These are phyloP conservation scores for Ichthyophthirius multifiliis DNA, from an alignment of 169 alveolate genomes.

Conservation along the genomic window DNA sequence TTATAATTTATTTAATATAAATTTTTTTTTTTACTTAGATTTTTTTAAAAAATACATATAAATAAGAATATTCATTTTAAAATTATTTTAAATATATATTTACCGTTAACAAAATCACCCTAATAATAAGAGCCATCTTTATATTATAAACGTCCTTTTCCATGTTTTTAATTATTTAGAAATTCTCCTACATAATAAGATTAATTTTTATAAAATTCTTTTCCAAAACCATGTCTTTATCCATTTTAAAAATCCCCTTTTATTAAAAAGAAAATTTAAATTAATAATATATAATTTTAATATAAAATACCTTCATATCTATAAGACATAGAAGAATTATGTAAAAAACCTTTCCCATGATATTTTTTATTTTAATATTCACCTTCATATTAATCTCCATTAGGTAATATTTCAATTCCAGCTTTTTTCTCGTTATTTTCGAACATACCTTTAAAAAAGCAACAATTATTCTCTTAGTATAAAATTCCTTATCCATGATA, in stretches of 20 bases:
- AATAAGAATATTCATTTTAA: too few species aligned
- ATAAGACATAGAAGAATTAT: too few species aligned
- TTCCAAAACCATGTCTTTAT: conserved; percentile 57
- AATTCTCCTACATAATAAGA: conserved; percentile 67
- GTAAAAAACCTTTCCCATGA: conserved; percentile 29
- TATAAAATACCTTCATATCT: too few species aligned
- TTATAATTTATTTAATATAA: too few species aligned
- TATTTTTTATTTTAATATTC: conserved; percentile 10
- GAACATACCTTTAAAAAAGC: conserved; percentile 32
- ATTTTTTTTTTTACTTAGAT: too few species aligned
- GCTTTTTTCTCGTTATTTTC: conserved; percentile 15
- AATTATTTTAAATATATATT: too few species aligned
- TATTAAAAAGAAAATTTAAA: too few species aligned
- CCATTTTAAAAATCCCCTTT: conserved; percentile 12
- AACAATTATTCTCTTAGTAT: conserved; percentile 11
- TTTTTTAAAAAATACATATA: too few species aligned
- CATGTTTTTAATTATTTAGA: conserved; percentile 59
- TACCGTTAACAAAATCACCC: conserved; percentile 55
- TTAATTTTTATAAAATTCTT: conserved; percentile 43
- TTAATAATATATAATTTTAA: too few species aligned
- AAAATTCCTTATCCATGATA: conserved; percentile 37
- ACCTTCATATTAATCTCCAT: conserved; percentile 38
- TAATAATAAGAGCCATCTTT: conserved; percentile 56
- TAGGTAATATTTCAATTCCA: conserved; percentile 35
- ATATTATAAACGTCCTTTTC: conserved; percentile 64